Percentiles rank a stretch among this genome's conserved stretches.
These are phyloP conservation scores for Thalassia testudinum DNA, from an alignment of 116 monocot species.

Conservation along the genomic window DNA sequence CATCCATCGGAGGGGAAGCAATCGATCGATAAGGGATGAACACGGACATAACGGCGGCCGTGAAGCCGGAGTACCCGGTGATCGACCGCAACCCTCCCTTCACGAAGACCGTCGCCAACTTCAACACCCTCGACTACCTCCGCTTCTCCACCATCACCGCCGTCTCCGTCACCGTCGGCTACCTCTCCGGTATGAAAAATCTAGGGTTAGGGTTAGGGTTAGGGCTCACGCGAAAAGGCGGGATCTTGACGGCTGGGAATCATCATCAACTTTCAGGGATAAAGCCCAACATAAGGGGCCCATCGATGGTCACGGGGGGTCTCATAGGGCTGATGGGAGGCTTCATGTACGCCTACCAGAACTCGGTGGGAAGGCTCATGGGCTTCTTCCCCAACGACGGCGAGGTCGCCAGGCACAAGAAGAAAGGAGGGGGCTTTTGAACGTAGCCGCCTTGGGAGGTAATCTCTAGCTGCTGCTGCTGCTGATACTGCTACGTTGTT, in stretches of 20 bases:
- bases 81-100: constrained; percentile 91
- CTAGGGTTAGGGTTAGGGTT: too few relatives aligned
- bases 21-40: too few relatives aligned
- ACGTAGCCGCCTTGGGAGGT: too few relatives aligned
- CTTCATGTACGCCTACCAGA: constrained; percentile 99
- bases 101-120: constrained; percentile 79
- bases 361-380: constrained; percentile 94
- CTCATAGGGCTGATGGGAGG: constrained; percentile 91
- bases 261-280: constrained; percentile 26
- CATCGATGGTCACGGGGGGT: constrained; percentile 93
- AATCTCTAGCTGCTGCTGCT: too few relatives aligned
- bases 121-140: constrained; percentile 89
- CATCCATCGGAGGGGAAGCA: too few relatives aligned
- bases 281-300: too few relatives aligned
- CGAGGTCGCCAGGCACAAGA: too few relatives aligned
- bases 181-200: constrained; percentile 64
- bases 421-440: too few relatives aligned
- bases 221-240: neutral
- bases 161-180: too few relatives aligned
- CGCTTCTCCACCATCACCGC: constrained; percentile 85
- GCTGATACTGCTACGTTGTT: too few relatives aligned
- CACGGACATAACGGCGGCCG: constrained; percentile 82
- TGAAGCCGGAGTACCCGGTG: constrained; percentile 94
- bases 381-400: constrained; percentile 96
- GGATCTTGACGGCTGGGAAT: too few relatives aligned